Conservation (phyloP, 2,329 filamentous ascomycete species). For the Alternaria sp. region DNA sequence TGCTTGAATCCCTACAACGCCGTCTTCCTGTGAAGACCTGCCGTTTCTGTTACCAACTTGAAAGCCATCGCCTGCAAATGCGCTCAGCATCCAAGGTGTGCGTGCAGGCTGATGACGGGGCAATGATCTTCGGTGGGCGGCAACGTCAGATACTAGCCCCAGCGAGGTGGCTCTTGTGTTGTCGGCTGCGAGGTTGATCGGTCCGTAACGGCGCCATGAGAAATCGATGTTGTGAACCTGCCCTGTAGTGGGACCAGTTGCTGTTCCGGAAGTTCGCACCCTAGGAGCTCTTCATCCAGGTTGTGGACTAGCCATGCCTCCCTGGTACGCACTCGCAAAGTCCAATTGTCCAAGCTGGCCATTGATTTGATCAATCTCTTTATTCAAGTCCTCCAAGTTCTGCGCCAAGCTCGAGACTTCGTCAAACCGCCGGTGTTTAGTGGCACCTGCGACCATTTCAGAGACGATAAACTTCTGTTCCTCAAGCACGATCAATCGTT, state of each 20-base stretch:
- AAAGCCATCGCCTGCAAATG: background rate
- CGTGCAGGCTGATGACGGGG: background rate
- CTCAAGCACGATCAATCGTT: slow-evolving; percentile 82
- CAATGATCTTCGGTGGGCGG: background rate
- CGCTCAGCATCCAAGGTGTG: background rate
- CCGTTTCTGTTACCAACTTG: background rate
- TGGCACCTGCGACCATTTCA: slow-evolving; percentile 82
- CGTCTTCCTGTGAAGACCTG: background rate
- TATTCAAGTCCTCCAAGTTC: slow-evolving; percentile 82
- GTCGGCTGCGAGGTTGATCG: background rate
- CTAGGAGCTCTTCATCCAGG: slow-evolving; percentile 30
- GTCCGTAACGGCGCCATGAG: background rate
- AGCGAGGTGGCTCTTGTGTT: background rate
- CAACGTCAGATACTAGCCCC: background rate
- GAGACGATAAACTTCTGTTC: slow-evolving; percentile 91
- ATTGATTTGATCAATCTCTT: slow-evolving; percentile 75
- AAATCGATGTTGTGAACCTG: slow-evolving; percentile 1
- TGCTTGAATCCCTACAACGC: background rate
- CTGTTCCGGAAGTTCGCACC: background rate
- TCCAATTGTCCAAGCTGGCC: slow-evolving; percentile 73
- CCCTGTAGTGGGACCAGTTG: background rate
- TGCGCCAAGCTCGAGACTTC: slow-evolving; percentile 81
- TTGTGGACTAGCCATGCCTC: slow-evolving; percentile 36
- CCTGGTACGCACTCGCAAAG: slow-evolving; percentile 61
- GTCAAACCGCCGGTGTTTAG: slow-evolving; percentile 80